Evolutionary conservation across 352 stramenopile species (phyloP), one percentile per base, ranked within the genome.

Genomic region (Pythium rhizo-oryzae): DNA sequence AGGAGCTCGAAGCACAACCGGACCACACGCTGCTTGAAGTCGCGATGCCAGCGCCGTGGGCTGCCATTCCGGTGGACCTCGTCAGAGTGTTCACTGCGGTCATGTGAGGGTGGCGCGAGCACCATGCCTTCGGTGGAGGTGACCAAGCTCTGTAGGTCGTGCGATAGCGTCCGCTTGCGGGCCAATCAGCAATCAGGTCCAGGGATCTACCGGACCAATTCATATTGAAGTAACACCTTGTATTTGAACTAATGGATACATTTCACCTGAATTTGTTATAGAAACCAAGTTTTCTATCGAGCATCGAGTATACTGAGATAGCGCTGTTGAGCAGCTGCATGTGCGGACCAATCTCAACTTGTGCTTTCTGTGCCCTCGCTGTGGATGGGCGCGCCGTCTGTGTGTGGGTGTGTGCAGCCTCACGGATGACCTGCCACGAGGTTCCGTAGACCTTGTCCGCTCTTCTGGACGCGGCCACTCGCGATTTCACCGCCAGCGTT

Each of bases 281-380:
- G 47, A 54, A 54, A 54, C 47, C 5, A 19, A n/a, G 4, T 8
- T 54, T 35, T 33, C 23, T 54, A 54, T 18, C 47, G 6, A 37
- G n/a, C 4, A 53, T n/a, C 12, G 6, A 8, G 35, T 54, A 28
- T 57, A 57, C 51, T 57, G 51, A 57, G 11, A 57, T 44, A 57
- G 49, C 25, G 13, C 11, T 25, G 6, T 46, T 8, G 39, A 19
- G 8, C 39, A n/a, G 47, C 24, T 35, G 47, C 12, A 30, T 15
- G 25, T 33, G 12, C n/a, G 33, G 47, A 53, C 47, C 47, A 53
- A 53, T 53, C 47, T 19, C 39, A 16, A 46, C 9, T n/a, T n/a
- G n/a, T n/a, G n/a, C n/a, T n/a, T n/a, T n/a, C n/a, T n/a, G n/a
- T 3, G 9, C 4, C 6, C 39, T 8, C 8, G 18, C 39, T 5